Evolutionary conservation across 1,139 yeast genomes (phyloP), one percentile per base, ranked within the genome.

Genomic region (Debaryomyces singareniensis): DNA sequence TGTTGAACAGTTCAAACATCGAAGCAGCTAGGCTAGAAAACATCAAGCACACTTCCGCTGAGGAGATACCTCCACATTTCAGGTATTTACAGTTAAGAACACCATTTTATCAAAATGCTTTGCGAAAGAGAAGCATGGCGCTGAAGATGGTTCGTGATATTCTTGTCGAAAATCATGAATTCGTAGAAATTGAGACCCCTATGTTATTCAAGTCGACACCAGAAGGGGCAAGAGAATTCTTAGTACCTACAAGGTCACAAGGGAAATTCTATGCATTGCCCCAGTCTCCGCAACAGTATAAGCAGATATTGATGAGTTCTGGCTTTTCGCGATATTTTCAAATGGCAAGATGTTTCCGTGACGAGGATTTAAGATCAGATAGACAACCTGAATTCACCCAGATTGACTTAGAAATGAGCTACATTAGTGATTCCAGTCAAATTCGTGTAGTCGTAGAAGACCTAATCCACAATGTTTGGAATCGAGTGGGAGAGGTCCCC

Each of bases 331-430:
- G 74, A 29, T 91, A 91, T 55, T 91, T 78, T 52, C 98, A 91
- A 53, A 65, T 93, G 29, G 98, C 98, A 3, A 78, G 75, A 44
- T 91, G 99, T 51, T 91, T 91, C 51, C 70, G 98, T 40, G 98
- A 93, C 51, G 99, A 91, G 52, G 97, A 93, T 55, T 68, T 93
- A 38, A 68, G 98, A 35, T 79, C 89, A 3, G 98, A 91, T 53
- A 72, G 99, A 52, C 99, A 91, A 55, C 97, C 97, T 0, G 98
- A 93, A 51, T 93, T 91, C 49, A 91, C 98, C 0, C 99, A 91
- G 54, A 63, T 93, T 12, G 99, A 91, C 64, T 47, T 93, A 57
- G 99, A 93, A 52, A 82, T 91, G 94, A 75, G 93, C 23, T 93
- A 78, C 60, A 78, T 91, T 1, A 69, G 67, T 39, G 75, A 75